Evolutionary conservation across 2,329 filamentous ascomycete species (phyloP).

Genomic region (Calcarisporium arbuscula): DNA sequence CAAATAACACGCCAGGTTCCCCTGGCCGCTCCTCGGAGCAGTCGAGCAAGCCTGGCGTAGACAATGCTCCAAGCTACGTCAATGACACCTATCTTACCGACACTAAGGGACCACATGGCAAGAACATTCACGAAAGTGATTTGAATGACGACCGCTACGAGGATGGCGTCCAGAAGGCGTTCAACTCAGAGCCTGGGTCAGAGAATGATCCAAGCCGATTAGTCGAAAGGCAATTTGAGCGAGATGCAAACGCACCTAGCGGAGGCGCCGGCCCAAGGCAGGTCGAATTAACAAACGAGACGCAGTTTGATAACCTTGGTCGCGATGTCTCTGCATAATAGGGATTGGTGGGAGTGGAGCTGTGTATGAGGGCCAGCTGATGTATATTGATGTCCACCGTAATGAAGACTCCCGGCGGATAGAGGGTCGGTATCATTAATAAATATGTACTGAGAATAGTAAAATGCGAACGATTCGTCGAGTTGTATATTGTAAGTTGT

Average conservation of each 20-base stretch:
- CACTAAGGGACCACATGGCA: slow-evolving; percentile 32
- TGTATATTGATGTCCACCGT: too few species aligned
- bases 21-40: too few species aligned
- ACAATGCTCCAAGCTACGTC: slow-evolving; percentile 32
- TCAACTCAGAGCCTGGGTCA: slow-evolving; percentile 38
- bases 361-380: too few species aligned
- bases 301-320: slow-evolving; percentile 24
- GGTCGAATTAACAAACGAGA: slow-evolving; percentile 16
- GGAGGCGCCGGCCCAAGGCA: slow-evolving; percentile 21
- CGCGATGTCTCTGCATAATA: slow-evolving; percentile 19
- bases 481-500: too few species aligned
- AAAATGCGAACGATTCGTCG: too few species aligned
- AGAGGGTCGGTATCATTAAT: too few species aligned
- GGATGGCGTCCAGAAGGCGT: slow-evolving; percentile 31
- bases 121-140: slow-evolving; percentile 29
- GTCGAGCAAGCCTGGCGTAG: slow-evolving; percentile 11
- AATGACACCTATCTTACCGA: slow-evolving; percentile 25
- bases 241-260: slow-evolving; percentile 14
- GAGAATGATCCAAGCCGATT: slow-evolving; percentile 39
- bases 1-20: slow-evolving; percentile 6
- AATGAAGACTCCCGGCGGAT: too few species aligned
- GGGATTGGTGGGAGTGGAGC: too few species aligned
- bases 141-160: slow-evolving; percentile 25
- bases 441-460: too few species aligned
- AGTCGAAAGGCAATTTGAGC: slow-evolving; percentile 37